Evolutionary conservation across 805 yeast species (phyloP).

Genomic region (Lipomyces starkeyi): DNA sequence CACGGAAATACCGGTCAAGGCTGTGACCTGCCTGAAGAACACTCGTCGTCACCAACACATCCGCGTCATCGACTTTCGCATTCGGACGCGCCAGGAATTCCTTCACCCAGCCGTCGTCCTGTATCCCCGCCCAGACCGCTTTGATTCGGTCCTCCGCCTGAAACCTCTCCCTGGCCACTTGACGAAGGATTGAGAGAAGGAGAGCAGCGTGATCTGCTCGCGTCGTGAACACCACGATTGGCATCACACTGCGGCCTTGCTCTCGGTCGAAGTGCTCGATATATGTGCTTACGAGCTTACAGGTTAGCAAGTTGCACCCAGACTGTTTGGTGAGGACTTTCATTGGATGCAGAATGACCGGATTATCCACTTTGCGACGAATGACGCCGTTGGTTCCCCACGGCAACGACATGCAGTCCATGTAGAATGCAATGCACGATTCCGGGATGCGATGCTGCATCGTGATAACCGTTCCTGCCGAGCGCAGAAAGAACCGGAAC

Average conservation of each 20-base stretch:
- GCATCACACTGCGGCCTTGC: not conserved
- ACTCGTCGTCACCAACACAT: conserved; percentile 18
- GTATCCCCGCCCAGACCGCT: conserved; percentile 5
- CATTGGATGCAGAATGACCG: not conserved
- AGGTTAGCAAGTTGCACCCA: not conserved
- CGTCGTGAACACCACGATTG: conserved; percentile 1
- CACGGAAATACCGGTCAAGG: conserved; percentile 13
- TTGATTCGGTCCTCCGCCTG: not conserved
- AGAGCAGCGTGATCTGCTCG: conserved; percentile 2
- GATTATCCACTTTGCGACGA: not conserved
- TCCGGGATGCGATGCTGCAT: conserved; percentile 3
- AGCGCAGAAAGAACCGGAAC: not conserved
- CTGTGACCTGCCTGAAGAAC: conserved; percentile 24
- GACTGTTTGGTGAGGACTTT: not conserved
- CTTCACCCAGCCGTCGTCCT: conserved; percentile 6
- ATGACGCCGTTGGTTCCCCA: not conserved
- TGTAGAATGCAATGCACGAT: not conserved
- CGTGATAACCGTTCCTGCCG: not conserved
- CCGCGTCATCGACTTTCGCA: conserved; percentile 1
- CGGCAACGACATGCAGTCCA: not conserved
- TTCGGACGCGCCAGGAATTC: conserved; percentile 14
- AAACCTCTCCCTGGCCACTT: not conserved
- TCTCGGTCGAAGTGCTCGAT: not conserved
- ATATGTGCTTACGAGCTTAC: not conserved
- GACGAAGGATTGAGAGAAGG: not conserved